These are phyloP conservation scores for Aspergillus sclerotiicarbonarius DNA, from an alignment of 495 filamentous ascomycete genomes.

Conservation along the genomic window DNA sequence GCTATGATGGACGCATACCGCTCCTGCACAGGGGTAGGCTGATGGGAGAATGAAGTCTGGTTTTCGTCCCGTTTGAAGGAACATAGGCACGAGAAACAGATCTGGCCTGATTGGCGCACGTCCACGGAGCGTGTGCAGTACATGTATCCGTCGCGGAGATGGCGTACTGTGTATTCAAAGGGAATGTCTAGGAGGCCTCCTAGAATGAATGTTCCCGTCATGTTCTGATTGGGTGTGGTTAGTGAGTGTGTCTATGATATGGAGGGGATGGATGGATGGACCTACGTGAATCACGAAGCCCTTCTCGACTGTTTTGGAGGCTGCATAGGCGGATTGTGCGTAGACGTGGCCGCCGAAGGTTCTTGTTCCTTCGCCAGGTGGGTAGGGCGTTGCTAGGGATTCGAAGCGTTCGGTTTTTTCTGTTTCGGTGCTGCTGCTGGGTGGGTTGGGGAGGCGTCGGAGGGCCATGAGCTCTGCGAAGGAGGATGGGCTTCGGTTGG, in stretches of 20 bases:
- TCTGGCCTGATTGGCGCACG: constrained; percentile 42
- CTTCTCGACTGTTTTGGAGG: constrained; percentile 50
- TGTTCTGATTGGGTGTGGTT: constrained; percentile 45
- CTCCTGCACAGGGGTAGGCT: constrained; percentile 35
- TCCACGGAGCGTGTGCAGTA: constrained; percentile 62
- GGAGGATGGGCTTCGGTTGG: constrained; percentile 16
- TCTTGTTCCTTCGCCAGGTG: constrained; percentile 28
- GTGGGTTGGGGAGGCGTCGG: constrained; percentile 23
- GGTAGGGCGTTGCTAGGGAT: constrained; percentile 31
- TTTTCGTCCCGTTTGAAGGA: constrained; percentile 59
- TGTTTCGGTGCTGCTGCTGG: background rate
- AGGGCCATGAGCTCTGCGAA: constrained; percentile 38
- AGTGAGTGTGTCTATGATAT: background rate
- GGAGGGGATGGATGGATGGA: constrained; percentile 3
- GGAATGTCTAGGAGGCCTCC: constrained; percentile 51
- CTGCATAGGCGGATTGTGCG: constrained; percentile 62
- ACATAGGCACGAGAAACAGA: constrained; percentile 59
- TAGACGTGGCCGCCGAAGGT: constrained; percentile 69
- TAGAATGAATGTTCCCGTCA: constrained; percentile 67
- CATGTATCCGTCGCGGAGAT: constrained; percentile 52
- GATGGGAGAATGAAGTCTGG: constrained; percentile 34
- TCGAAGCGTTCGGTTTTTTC: constrained; percentile 36
- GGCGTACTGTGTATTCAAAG: constrained; percentile 58
- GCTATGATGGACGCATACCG: constrained; percentile 38
- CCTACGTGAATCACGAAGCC: constrained; percentile 62